Evolutionary conservation across 495 filamentous ascomycete species (phyloP).

Genomic region (Podospora bellae-mahoneyi): DNA sequence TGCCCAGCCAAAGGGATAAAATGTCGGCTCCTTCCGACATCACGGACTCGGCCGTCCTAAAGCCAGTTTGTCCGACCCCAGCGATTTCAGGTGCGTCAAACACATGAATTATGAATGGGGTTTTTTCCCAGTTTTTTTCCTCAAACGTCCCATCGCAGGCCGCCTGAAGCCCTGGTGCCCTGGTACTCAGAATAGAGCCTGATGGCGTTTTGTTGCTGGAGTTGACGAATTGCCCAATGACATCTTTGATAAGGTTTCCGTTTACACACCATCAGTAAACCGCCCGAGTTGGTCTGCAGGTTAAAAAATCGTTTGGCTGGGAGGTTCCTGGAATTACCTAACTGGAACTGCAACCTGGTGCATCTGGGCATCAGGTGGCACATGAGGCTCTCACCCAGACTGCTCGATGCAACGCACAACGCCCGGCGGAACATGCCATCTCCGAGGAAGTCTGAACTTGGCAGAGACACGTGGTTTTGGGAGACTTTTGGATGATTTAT

Average conservation of each 20-base stretch:
- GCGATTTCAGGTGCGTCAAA: no score
- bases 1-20: not conserved
- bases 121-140: no score
- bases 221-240: not conserved
- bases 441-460: conserved; percentile 14
- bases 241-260: not conserved
- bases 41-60: not conserved
- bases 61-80: not conserved
- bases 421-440: conserved; percentile 8
- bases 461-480: conserved; percentile 1
- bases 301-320: not conserved
- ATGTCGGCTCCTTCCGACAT: not conserved
- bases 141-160: no score
- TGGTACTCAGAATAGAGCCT: not conserved
- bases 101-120: no score
- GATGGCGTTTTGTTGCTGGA: not conserved
- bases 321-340: conserved; percentile 6
- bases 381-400: conserved; percentile 11
- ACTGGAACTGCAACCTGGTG: not conserved
- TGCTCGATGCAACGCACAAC: not conserved
- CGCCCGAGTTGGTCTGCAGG: not conserved
- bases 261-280: not conserved
- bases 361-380: conserved; percentile 2
- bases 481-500: not conserved
- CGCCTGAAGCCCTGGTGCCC: no score